Conservation (phyloP, 2,329 filamentous ascomycete genomes). For the Pseudonectria buxi region DNA sequence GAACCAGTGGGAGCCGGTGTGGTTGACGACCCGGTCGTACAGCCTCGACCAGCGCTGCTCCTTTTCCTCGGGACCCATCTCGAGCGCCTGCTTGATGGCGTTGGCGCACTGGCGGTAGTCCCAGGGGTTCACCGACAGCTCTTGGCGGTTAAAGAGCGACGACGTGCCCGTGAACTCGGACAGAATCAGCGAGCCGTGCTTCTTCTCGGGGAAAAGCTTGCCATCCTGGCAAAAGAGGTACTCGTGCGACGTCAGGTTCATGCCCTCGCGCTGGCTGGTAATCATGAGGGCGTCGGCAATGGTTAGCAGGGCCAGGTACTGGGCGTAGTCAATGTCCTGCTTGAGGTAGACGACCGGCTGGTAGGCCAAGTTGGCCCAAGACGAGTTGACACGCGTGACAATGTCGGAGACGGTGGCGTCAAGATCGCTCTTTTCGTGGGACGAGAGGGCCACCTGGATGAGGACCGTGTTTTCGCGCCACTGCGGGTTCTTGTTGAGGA, state of each 20-base stretch:
- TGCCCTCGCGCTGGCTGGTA: conserved; percentile 89
- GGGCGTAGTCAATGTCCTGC: conserved; percentile 87
- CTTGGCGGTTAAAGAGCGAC: conserved; percentile 72
- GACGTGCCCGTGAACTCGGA: conserved; percentile 94
- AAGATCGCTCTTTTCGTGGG: conserved; percentile 79
- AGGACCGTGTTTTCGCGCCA: conserved; percentile 84
- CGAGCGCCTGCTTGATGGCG: conserved; percentile 74
- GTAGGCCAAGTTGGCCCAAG: conserved; percentile 83
- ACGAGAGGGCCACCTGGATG: conserved; percentile 89
- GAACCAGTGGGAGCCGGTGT: conserved; percentile 84
- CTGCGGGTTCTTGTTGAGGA: conserved; percentile 87
- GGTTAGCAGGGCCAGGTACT: conserved; percentile 86
- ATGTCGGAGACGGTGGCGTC: conserved; percentile 88
- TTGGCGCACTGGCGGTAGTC: conserved; percentile 84
- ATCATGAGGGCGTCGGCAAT: conserved; percentile 91
- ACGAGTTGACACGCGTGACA: conserved; percentile 87
- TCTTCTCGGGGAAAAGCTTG: conserved; percentile 59
- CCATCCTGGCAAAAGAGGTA: conserved; percentile 92
- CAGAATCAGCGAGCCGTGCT: conserved; percentile 81
- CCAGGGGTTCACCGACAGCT: conserved; percentile 90
- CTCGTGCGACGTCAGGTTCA: conserved; percentile 95
- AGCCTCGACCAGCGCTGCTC: conserved; percentile 66
- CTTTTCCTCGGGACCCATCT: conserved; percentile 73
- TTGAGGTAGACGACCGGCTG: conserved; percentile 90
- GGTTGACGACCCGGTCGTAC: conserved; percentile 65